Percentiles rank a stretch among this genome's conserved stretches.
Conservation (phyloP, 768 basidiomycete species). For the Albatrellus ellisii region DNA sequence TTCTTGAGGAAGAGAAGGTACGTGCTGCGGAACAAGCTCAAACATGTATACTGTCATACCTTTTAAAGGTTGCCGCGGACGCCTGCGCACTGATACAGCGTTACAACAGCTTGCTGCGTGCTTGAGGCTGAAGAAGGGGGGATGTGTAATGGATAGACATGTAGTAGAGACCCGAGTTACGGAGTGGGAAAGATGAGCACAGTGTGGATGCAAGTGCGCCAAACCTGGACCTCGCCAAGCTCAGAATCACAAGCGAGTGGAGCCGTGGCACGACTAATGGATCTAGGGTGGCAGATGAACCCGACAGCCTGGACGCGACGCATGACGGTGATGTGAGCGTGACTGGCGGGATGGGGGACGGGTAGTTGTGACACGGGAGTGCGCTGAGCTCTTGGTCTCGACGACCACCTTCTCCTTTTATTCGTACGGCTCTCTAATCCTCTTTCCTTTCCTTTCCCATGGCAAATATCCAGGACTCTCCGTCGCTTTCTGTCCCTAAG, state of each 20-base stretch:
- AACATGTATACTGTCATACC: background rate
- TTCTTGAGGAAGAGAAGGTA: conserved; percentile 9
- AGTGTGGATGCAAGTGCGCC: background rate
- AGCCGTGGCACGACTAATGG: too few relatives aligned
- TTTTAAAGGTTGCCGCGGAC: conserved; percentile 5
- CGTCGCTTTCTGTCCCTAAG: background rate
- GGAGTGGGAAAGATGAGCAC: background rate
- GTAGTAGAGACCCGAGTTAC: background rate
- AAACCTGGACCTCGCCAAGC: too few relatives aligned
- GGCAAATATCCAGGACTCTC: background rate
- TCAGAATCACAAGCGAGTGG: too few relatives aligned
- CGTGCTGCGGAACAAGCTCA: background rate
- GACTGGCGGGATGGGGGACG: background rate
- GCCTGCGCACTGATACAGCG: conserved; percentile 5
- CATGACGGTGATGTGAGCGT: background rate
- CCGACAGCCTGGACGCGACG: background rate
- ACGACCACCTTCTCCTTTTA: background rate
- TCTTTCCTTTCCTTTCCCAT: background rate
- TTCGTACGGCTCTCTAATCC: background rate
- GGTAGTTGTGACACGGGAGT: background rate
- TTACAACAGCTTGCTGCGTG: conserved; percentile 7
- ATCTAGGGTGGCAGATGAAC: too few relatives aligned
- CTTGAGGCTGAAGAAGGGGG: background rate
- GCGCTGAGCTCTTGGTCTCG: background rate
- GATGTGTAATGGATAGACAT: background rate